phyloP scores from a whole-genome alignment of 305 asterid genomes.

The Rubia occidens region DNA sequence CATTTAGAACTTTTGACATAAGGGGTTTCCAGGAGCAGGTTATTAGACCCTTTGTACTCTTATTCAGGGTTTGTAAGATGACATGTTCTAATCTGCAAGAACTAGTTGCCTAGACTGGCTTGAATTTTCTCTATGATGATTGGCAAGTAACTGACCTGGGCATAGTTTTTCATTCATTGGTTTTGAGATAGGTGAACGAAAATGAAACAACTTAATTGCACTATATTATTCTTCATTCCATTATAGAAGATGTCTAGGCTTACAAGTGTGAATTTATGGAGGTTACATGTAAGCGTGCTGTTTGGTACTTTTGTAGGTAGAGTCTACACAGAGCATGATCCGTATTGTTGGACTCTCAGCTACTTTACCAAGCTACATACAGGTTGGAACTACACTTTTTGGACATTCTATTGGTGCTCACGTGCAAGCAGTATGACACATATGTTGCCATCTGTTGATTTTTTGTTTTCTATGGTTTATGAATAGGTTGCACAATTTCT shows the following conservation, averaged over 20 bases:
- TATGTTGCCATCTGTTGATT: neutral
- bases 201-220: neutral
- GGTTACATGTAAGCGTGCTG: conserved; percentile 13
- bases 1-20: neutral
- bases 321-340: conserved; percentile 93
- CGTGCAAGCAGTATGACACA: neutral
- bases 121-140: neutral
- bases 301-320: conserved; percentile 57
- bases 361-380: conserved; percentile 88
- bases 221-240: neutral
- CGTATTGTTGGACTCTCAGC: conserved; percentile 99
- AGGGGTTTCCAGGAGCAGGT: neutral
- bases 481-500: conserved; percentile 89
- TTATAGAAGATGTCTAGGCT: neutral
- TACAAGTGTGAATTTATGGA: neutral
- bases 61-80: neutral
- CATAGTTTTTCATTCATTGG: neutral
- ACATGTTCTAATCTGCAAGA: neutral
- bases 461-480: conserved; percentile 20
- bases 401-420: neutral
- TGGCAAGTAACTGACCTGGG: neutral
- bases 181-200: neutral
- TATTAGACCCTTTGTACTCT: neutral
- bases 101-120: neutral
- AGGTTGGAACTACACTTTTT: conserved; percentile 37